These are phyloP conservation scores for Trapa incisa DNA, from an alignment of 345 rosid species.

Conservation along the genomic window DNA sequence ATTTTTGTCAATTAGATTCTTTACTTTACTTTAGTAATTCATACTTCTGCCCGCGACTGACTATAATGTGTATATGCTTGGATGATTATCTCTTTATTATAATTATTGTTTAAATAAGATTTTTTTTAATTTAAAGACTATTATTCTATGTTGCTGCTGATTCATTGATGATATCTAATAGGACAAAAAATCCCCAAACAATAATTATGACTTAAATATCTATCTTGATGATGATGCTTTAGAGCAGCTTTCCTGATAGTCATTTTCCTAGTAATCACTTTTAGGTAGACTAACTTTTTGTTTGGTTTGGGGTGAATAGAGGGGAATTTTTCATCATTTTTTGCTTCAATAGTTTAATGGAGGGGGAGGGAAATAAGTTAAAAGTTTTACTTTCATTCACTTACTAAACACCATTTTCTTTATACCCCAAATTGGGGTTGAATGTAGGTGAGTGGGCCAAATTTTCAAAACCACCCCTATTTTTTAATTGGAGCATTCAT, in stretches of 20 bases:
- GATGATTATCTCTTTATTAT: neutral
- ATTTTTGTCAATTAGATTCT: neutral
- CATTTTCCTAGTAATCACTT: neutral
- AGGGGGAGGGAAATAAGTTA: no score
- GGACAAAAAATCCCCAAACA: neutral
- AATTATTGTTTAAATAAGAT: neutral
- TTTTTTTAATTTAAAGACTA: neutral
- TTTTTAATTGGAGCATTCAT: no score
- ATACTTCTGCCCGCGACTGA: neutral
- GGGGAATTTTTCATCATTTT: no score
- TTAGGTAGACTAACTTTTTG: no score
- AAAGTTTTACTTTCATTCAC: no score
- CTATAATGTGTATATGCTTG: neutral
- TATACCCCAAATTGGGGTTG: no score
- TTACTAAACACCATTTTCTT: no score
- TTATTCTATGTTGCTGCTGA: neutral
- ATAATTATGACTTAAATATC: neutral
- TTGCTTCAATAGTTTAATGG: no score
- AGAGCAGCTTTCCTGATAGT: neutral
- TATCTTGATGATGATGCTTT: neutral
- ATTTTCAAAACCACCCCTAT: no score
- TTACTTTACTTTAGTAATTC: neutral
- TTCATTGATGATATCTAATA: neutral
- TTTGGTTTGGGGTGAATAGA: no score
- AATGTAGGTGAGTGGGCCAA: no score